Evolutionary conservation across 23 red algal genomes (phyloP).

Genomic region (Gracilaria domingensis): DNA sequence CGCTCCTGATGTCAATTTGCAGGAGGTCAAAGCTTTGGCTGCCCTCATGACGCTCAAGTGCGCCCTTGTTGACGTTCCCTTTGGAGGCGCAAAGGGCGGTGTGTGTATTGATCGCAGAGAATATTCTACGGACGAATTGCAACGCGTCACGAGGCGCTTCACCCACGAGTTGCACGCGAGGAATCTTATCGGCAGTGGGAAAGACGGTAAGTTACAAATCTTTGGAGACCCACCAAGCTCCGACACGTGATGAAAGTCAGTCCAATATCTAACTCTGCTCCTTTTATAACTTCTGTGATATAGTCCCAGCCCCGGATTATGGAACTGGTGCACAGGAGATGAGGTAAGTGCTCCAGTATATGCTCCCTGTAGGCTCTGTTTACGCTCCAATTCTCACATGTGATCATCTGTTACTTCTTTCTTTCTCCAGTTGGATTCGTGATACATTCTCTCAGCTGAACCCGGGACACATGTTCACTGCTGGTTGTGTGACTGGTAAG

Average conservation of each 20-base stretch:
- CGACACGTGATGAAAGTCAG: background rate
- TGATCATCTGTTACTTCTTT: background rate
- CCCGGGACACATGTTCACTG: slow-evolving; percentile 82
- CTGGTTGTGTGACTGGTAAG: slow-evolving; percentile 94
- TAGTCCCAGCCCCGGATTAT: slow-evolving; percentile 98
- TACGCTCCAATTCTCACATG: background rate
- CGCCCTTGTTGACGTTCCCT: slow-evolving; percentile 95
- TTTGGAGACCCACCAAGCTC: too few relatives aligned
- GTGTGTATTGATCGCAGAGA: slow-evolving; percentile 85
- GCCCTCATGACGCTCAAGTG: slow-evolving; percentile 98
- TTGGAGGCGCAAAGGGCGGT: slow-evolving; percentile 98
- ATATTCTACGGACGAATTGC: slow-evolving; percentile 78
- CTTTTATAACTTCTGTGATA: background rate
- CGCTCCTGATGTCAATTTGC: slow-evolving; percentile 79
- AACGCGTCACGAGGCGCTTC: slow-evolving; percentile 93
- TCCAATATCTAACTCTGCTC: background rate
- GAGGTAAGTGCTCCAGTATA: slow-evolving; percentile 52
- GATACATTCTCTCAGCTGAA: slow-evolving; percentile 94
- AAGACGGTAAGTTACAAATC: slow-evolving; percentile 84
- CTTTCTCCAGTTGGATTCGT: slow-evolving; percentile 78
- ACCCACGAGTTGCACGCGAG: slow-evolving; percentile 89
- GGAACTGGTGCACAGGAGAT: slow-evolving; percentile 94
- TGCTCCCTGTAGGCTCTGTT: background rate
- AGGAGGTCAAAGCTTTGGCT: slow-evolving; percentile 95
- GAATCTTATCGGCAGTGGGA: slow-evolving; percentile 92